Percentiles rank a stretch among this genome's conserved stretches.
Evolutionary conservation across 2,329 filamentous ascomycete genomes (phyloP).

Genomic region (Phyllosticta capitalensis): DNA sequence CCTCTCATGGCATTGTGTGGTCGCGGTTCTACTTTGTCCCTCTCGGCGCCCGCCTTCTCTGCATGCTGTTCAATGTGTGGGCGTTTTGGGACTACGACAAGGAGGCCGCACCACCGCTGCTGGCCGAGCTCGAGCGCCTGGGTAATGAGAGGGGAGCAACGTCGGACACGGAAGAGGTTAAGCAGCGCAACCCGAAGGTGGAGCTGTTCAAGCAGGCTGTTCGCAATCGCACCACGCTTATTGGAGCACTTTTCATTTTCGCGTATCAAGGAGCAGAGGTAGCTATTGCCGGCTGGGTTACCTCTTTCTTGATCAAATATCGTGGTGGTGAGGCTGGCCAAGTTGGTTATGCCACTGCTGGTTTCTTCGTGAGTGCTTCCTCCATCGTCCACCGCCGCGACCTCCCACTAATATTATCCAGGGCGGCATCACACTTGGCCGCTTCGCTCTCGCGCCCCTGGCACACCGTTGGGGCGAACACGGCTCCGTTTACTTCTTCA

Average conservation of each 20-base stretch:
- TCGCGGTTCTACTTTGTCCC: conserved; percentile 63
- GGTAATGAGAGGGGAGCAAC: not conserved
- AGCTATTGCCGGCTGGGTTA: conserved; percentile 76
- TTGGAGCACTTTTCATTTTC: conserved; percentile 76
- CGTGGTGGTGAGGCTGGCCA: conserved; percentile 58
- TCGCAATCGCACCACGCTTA: conserved; percentile 50
- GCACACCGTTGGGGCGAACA: conserved; percentile 63
- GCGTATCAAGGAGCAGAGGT: conserved; percentile 80
- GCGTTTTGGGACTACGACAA: conserved; percentile 61
- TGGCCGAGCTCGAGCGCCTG: not conserved
- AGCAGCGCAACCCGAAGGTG: conserved; percentile 28
- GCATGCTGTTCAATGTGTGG: conserved; percentile 52
- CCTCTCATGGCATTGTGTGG: conserved; percentile 54
- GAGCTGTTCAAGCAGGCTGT: conserved; percentile 43
- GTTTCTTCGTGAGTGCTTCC: conserved; percentile 43
- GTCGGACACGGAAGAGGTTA: not conserved
- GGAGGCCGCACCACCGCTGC: conserved; percentile 34
- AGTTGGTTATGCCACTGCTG: conserved; percentile 74
- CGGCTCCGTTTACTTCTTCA: conserved; percentile 54
- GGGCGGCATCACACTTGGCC: conserved; percentile 62
- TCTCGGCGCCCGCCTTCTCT: conserved; percentile 48
- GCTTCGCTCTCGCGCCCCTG: conserved; percentile 59
- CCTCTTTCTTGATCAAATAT: conserved; percentile 69
- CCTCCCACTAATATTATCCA: not conserved
- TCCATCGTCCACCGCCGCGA: no score